phyloP scores from a whole-genome alignment of 1,284 basidiomycete genomes.

The Pyrrhoderma noxium region DNA sequence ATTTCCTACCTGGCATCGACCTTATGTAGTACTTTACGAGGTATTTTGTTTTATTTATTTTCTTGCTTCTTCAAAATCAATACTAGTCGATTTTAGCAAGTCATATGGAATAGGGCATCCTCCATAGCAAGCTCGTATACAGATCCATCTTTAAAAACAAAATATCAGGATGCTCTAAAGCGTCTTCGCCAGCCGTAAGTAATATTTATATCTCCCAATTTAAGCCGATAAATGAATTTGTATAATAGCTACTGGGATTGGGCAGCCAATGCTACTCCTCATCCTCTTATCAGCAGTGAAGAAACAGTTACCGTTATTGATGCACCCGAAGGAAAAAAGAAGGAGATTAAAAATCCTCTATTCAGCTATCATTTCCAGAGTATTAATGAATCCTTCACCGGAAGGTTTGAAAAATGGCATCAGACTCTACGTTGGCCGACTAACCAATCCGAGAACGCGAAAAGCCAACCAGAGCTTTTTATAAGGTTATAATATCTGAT shows the following conservation, averaged over 20 bases:
- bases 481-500: conserved; percentile 23
- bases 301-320: conserved; percentile 32
- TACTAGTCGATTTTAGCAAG: conserved; percentile 32
- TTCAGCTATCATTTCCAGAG: conserved; percentile 36
- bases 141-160: conserved; percentile 6
- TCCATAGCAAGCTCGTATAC: conserved; percentile 25
- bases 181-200: conserved; percentile 33
- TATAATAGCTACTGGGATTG: conserved; percentile 32
- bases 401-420: conserved; percentile 31
- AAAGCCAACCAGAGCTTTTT: conserved; percentile 27
- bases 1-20: conserved; percentile 49
- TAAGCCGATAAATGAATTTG: neutral
- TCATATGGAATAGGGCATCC: conserved; percentile 32
- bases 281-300: conserved; percentile 34
- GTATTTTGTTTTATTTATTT: conserved; percentile 23
- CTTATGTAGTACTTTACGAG: conserved; percentile 44
- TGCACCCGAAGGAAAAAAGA: conserved; percentile 29
- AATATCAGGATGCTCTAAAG: conserved; percentile 33
- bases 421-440: conserved; percentile 38
- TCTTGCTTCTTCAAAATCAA: neutral
- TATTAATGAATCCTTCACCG: conserved; percentile 30
- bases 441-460: conserved; percentile 16
- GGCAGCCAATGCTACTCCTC: conserved; percentile 37
- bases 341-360: conserved; percentile 36
- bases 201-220: neutral